Evolutionary conservation across 179 eudicot genomes (phyloP).

Genomic region (Nepenthes alata): DNA sequence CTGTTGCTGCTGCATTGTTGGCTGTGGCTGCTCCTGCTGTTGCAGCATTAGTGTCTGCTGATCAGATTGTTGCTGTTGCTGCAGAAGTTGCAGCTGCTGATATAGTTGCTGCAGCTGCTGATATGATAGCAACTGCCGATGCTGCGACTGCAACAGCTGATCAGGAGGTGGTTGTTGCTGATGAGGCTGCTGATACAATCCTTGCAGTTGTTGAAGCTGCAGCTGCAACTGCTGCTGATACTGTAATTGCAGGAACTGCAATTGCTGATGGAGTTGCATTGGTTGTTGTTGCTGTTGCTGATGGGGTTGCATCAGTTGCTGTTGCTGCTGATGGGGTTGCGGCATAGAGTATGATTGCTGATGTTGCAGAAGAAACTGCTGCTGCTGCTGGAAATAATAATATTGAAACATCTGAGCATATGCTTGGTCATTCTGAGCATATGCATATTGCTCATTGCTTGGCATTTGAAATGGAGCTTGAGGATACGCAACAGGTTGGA

Average conservation of each 20-base stretch:
- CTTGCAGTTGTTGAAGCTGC: slow-evolving; percentile 7
- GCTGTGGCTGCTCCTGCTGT: slow-evolving; percentile 8
- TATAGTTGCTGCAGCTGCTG: slow-evolving; percentile 10
- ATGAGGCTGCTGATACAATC: slow-evolving; percentile 8
- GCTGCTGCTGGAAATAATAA: slow-evolving; percentile 37
- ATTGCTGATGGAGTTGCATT: slow-evolving; percentile 18
- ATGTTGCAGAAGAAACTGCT: slow-evolving; percentile 37
- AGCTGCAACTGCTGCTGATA: slow-evolving; percentile 24
- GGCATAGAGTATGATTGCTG: slow-evolving; percentile 25
- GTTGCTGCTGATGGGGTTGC: slow-evolving; percentile 19
- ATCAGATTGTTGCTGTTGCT: slow-evolving; percentile 18
- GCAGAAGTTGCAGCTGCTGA: slow-evolving; percentile 19
- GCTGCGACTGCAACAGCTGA: slow-evolving; percentile 19
- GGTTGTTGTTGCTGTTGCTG: slow-evolving; percentile 17
- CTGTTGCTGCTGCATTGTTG: slow-evolving; percentile 9
- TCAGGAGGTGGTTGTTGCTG: slow-evolving; percentile 15
- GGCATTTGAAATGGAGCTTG: slow-evolving; percentile 29
- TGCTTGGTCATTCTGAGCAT: slow-evolving; percentile 30
- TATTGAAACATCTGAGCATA: slow-evolving; percentile 50
- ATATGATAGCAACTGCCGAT: slow-evolving; percentile 19
- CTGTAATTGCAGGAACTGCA: slow-evolving; percentile 8
- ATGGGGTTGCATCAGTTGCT: slow-evolving; percentile 12
- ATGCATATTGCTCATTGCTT: slow-evolving; percentile 27
- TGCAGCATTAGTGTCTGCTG: slow-evolving; percentile 10
- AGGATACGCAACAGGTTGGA: slow-evolving; percentile 20